These are phyloP conservation scores for Baorangia bicolor DNA, from an alignment of 768 basidiomycete species.

Conservation along the genomic window DNA sequence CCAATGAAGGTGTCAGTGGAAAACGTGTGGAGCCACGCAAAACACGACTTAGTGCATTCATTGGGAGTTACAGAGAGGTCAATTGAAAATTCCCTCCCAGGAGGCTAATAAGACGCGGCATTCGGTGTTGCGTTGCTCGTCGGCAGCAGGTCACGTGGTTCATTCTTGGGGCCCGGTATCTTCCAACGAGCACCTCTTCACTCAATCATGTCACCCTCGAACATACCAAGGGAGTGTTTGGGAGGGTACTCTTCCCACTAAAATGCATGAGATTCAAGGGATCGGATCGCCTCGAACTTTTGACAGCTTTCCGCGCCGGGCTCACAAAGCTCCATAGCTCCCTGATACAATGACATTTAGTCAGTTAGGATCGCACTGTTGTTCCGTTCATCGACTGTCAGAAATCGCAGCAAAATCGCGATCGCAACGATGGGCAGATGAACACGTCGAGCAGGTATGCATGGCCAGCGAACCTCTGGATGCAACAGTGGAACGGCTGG, in stretches of 20 bases:
- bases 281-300: background rate
- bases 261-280: background rate
- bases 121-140: background rate
- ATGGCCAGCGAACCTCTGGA: background rate
- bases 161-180: background rate
- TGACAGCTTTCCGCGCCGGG: no score
- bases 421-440: background rate
- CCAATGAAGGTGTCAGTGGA: background rate
- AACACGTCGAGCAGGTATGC: background rate
- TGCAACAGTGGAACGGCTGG: background rate
- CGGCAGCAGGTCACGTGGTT: conserved; percentile 13
- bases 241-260: background rate
- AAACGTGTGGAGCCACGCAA: background rate
- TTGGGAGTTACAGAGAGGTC: background rate
- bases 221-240: background rate
- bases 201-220: background rate
- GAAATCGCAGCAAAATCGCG: background rate
- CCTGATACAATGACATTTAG: no score
- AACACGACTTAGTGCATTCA: conserved; percentile 19
- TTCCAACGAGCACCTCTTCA: background rate
- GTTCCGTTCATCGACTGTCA: background rate
- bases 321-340: background rate
- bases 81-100: background rate
- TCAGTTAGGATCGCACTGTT: background rate
- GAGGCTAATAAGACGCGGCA: background rate